Percentiles rank a stretch among this genome's conserved stretches.
Conservation (phyloP, 2,329 filamentous ascomycete species). For the Trichocomaceae sp. region DNA sequence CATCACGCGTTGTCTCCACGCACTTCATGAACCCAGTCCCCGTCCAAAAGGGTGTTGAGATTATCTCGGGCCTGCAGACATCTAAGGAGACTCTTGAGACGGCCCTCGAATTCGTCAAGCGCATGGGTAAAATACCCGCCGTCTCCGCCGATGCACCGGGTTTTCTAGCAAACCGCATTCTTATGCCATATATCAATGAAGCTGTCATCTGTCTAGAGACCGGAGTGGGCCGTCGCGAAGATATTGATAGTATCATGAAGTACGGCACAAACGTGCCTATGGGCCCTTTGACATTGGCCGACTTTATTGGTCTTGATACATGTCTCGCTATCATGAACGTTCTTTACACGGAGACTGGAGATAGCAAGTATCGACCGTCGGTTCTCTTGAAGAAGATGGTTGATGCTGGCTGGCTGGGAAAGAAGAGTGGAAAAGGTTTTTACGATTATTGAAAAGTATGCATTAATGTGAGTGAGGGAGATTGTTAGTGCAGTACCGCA, state of each 20-base stretch:
- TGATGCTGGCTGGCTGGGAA: conserved; percentile 93
- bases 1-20: conserved; percentile 84
- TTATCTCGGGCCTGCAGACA: conserved; percentile 91
- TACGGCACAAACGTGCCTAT: conserved; percentile 98
- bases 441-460: conserved; percentile 77
- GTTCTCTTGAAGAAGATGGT: conserved; percentile 92
- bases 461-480: not conserved
- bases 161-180: conserved; percentile 90
- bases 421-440: conserved; percentile 95
- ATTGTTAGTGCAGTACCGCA: not conserved
- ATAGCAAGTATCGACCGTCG: conserved; percentile 90
- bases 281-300: conserved; percentile 86
- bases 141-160: conserved; percentile 84
- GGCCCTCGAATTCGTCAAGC: conserved; percentile 76
- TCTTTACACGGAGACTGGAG: conserved; percentile 80
- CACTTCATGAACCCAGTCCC: conserved; percentile 99
- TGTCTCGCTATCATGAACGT: conserved; percentile 97
- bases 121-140: conserved; percentile 88
- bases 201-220: conserved; percentile 95
- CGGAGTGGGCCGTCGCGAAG: conserved; percentile 76
- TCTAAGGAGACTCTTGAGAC: conserved; percentile 73
- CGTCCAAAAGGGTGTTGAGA: conserved; percentile 94
- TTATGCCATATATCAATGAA: conserved; percentile 99
- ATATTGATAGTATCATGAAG: conserved; percentile 98
- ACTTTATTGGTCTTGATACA: conserved; percentile 96